Percentiles rank a stretch among this genome's conserved stretches.
Conservation (phyloP, 768 basidiomycete species). For the Xanthoconium stramineum region DNA sequence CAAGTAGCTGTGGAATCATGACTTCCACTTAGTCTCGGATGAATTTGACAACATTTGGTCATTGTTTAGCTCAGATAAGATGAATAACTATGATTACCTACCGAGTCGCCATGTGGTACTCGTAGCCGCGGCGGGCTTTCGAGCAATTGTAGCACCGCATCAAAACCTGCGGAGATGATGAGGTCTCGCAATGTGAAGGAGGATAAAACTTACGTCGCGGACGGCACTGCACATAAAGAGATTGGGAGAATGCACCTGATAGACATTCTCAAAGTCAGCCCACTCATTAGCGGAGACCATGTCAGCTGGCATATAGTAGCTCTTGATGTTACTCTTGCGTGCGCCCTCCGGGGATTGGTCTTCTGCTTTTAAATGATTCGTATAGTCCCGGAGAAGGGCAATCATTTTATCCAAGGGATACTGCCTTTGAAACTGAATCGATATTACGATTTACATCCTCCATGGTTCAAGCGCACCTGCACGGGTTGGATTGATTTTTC, state of each 20-base stretch:
- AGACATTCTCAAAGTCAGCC: constrained; percentile 86
- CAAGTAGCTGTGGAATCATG: constrained; percentile 11
- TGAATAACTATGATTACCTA: constrained; percentile 31
- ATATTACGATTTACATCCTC: background rate
- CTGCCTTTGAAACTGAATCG: constrained; percentile 21
- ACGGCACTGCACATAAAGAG: constrained; percentile 73
- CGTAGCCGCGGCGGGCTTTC: constrained; percentile 68
- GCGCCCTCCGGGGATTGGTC: constrained; percentile 35
- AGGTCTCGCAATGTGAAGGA: background rate
- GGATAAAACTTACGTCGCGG: constrained; percentile 61
- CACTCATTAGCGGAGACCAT: constrained; percentile 66
- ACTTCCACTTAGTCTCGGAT: constrained; percentile 78
- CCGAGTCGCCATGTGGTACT: constrained; percentile 88
- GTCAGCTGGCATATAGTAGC: constrained; percentile 66
- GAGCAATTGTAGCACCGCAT: constrained; percentile 88
- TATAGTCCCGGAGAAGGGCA: constrained; percentile 57
- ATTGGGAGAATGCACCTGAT: constrained; percentile 85
- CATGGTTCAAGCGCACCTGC: constrained; percentile 13
- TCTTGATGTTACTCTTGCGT: constrained; percentile 37
- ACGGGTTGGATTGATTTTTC: constrained; percentile 1
- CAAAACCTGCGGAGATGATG: constrained; percentile 55
- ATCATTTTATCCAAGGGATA: constrained; percentile 48
- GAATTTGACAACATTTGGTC: constrained; percentile 68
- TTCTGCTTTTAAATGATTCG: constrained; percentile 47
- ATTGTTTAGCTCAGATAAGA: constrained; percentile 6